Conservation (phyloP, 2,329 filamentous ascomycete genomes). For the Aotearoamyces nothofagi region DNA sequence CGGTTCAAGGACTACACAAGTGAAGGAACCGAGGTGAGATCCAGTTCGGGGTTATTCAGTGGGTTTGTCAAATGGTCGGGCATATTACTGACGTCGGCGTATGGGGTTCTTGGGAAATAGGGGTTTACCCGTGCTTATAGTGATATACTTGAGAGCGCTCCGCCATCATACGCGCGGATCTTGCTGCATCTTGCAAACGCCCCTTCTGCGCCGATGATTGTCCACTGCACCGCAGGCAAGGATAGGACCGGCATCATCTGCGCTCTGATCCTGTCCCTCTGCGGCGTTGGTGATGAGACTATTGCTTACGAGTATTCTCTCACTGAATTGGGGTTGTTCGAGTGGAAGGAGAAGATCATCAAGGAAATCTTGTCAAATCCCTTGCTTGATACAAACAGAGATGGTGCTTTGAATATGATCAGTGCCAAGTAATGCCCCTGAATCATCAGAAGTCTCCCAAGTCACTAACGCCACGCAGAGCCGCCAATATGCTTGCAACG, state of each 20-base stretch:
- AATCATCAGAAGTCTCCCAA: too few species aligned
- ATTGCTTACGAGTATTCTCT: slow-evolving; percentile 56
- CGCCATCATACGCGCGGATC: slow-evolving; percentile 39
- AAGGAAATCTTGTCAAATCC: too few species aligned
- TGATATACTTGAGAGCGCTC: slow-evolving; percentile 40
- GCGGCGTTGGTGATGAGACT: slow-evolving; percentile 39
- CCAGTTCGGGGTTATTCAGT: slow-evolving; percentile 2
- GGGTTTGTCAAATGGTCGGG: not conserved
- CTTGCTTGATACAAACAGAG: too few species aligned
- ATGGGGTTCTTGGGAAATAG: too few species aligned
- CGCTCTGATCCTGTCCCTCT: slow-evolving; percentile 48
- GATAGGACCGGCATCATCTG: slow-evolving; percentile 60
- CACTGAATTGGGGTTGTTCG: slow-evolving; percentile 43
- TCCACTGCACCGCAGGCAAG: slow-evolving; percentile 68
- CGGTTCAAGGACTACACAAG: slow-evolving; percentile 45
- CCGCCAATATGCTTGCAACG: slow-evolving; percentile 33
- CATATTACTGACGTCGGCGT: too few species aligned
- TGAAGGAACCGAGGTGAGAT: slow-evolving; percentile 28
- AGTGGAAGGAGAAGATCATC: slow-evolving; percentile 37
- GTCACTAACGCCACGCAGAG: slow-evolving; percentile 9
- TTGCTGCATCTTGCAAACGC: slow-evolving; percentile 19
- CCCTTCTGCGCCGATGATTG: slow-evolving; percentile 34
- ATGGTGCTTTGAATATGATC: slow-evolving; percentile 27
- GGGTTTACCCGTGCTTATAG: slow-evolving; percentile 51
- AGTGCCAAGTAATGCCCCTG: slow-evolving; percentile 18